Conservation (phyloP, 2,329 filamentous ascomycete genomes). For the Fusarium avenaceum region DNA sequence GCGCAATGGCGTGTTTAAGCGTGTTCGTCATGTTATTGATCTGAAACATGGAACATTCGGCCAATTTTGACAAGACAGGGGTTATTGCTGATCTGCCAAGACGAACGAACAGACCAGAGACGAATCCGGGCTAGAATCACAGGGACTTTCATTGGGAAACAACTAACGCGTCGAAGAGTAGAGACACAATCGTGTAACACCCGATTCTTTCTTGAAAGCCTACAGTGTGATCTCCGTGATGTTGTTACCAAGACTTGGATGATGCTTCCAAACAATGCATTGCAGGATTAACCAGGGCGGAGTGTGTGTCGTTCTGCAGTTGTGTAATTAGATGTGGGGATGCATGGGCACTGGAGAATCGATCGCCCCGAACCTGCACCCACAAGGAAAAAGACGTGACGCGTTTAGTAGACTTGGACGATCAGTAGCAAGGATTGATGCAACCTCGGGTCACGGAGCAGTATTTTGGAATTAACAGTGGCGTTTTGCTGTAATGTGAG, state of each 20-base stretch:
- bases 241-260: conserved; percentile 7
- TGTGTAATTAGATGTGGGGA: conserved; percentile 42
- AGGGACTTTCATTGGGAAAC: conserved; percentile 12
- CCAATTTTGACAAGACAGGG: conserved; percentile 17
- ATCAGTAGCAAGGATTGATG: conserved; percentile 32
- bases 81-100: conserved; percentile 13
- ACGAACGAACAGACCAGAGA: conserved; percentile 14
- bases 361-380: conserved; percentile 32
- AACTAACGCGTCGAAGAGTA: conserved; percentile 14
- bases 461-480: conserved; percentile 2
- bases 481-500: conserved; percentile 7
- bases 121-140: conserved; percentile 16
- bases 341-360: conserved; percentile 27
- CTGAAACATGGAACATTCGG: conserved; percentile 39
- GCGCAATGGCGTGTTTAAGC: background rate
- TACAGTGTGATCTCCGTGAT: background rate
- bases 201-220: conserved; percentile 1
- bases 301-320: conserved; percentile 29
- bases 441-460: conserved; percentile 19
- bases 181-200: conserved; percentile 25
- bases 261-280: conserved; percentile 35
- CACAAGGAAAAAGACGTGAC: conserved; percentile 31
- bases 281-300: conserved; percentile 27
- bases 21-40: conserved; percentile 27
- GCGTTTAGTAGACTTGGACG: conserved; percentile 30